A percentile compares a stretch with the other conserved stretches of the same genome.
phyloP scores from a whole-genome alignment of 1,284 basidiomycete species.

The Somion occarium region DNA sequence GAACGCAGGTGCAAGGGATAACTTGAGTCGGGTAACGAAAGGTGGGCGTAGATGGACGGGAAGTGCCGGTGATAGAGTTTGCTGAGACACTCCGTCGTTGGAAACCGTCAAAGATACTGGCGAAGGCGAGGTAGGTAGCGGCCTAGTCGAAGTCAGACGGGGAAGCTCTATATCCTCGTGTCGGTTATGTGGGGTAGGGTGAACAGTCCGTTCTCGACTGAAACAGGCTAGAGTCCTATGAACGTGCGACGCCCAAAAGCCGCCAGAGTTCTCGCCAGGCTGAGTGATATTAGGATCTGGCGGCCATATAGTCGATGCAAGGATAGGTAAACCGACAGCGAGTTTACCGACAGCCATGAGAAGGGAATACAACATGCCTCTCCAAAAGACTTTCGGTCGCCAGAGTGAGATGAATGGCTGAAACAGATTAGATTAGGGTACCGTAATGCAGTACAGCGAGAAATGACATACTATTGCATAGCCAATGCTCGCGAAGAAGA shows the following conservation, averaged over 20 bases:
- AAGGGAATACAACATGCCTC: conserved; percentile 41
- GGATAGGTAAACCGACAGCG: conserved; percentile 21
- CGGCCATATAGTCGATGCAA: conserved; percentile 11
- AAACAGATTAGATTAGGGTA: background rate
- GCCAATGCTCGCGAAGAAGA: conserved; percentile 54
- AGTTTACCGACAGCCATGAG: conserved; percentile 46
- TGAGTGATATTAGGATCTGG: background rate
- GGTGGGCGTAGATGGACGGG: conserved; percentile 1
- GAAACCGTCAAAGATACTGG: background rate
- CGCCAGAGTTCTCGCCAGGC: no score
- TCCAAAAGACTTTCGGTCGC: conserved; percentile 41
- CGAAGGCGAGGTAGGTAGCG: background rate
- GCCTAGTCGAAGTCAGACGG: background rate
- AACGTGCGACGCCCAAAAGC: no score
- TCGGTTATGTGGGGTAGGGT: background rate
- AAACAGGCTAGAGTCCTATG: no score
- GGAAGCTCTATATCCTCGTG: background rate
- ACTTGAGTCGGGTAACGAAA: background rate
- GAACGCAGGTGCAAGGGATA: conserved; percentile 13
- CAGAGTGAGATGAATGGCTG: conserved; percentile 45
- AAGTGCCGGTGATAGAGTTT: background rate
- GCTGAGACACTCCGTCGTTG: background rate
- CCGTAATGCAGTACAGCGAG: background rate
- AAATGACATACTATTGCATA: conserved; percentile 34
- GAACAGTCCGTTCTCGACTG: background rate